Base-by-base conservation (phyloP, 495 filamentous ascomycete genomes). In the Penicillium cosmopolitanum region DNA sequence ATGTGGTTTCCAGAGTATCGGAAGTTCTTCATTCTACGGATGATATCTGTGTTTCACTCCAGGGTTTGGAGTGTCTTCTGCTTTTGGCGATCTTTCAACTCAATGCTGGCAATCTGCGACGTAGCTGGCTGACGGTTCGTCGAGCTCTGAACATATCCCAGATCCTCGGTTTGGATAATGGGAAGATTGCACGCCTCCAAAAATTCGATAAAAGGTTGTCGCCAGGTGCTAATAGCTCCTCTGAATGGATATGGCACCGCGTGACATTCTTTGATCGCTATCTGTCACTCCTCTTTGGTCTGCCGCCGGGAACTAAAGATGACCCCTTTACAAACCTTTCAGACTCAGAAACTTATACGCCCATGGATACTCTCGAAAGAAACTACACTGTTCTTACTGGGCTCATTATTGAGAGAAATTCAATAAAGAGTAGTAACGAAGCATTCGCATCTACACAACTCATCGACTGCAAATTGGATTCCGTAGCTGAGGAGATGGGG, bases 41-140 rank as follows among this genome's bases (percentile, higher is more conserved):
- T 38, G 36, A 38, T 38, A 38, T 15, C n/a, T 12, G 36, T n/a
- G 36, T 38, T 13, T 38, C 12, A 38, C 8, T 66, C 19, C 78
- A 83, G 46, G 73, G 76, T 9, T 34, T 82, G 1, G 72, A 77
- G 36, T 82, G 77, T 55, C 61, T 82, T 51, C 71, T 81, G 21
- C 56, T 79, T 6, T 75, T 82, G 59, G 60, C 66, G 34, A 53
- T 76, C 42, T 82, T 70, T 58, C 69, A 78, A n/a, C 61, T 58
- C 11, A 77, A 80, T 57, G 48, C 33, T 33, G 81, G 79, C 1
- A 82, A 80, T 55, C 68, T 82, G 1, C 77, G 75, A 35, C 61
- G 67, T n/a, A 60, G 69, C 1, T 80, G 73, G 78, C 28, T 77
- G 8, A 47, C 67, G 6, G 42, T 54, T 15, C 76, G 80, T n/a